Conservation (phyloP, 2,329 filamentous ascomycete species). For the Diaporthe aspalathi region DNA sequence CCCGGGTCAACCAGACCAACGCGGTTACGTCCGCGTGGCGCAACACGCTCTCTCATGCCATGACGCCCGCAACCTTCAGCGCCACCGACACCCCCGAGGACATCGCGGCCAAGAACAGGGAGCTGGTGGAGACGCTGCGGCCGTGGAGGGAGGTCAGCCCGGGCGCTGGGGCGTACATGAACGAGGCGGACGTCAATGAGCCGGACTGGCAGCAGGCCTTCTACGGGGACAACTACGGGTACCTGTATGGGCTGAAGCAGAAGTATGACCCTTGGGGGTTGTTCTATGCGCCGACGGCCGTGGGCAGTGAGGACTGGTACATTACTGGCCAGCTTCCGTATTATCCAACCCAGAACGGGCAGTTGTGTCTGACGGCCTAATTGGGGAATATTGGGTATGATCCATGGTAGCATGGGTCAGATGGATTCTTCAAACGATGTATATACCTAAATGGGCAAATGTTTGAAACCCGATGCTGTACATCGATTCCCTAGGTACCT, state of each 20-base stretch:
- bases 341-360: conserved; percentile 34
- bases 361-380: conserved; percentile 21
- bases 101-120: conserved; percentile 43
- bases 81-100: conserved; percentile 7
- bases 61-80: conserved; percentile 44
- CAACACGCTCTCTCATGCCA: conserved; percentile 51
- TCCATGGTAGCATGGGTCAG: neutral
- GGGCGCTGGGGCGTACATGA: conserved; percentile 37
- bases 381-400: neutral
- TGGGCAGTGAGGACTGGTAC: conserved; percentile 35
- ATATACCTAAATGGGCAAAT: neutral
- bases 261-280: conserved; percentile 39
- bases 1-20: conserved; percentile 49
- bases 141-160: conserved; percentile 45
- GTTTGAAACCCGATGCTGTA: neutral
- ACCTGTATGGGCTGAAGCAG: conserved; percentile 39
- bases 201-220: conserved; percentile 40
- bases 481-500: too few species aligned
- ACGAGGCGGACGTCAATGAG: conserved; percentile 35
- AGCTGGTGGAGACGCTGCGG: conserved; percentile 43
- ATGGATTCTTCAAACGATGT: neutral
- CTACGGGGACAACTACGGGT: conserved; percentile 40
- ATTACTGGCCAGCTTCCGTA: conserved; percentile 31
- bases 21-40: conserved; percentile 63
- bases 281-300: conserved; percentile 36